A percentile compares a stretch with the other conserved stretches of the same genome.
phyloP scores from a whole-genome alignment of 345 rosid species.

The Gossypium raimondii region DNA sequence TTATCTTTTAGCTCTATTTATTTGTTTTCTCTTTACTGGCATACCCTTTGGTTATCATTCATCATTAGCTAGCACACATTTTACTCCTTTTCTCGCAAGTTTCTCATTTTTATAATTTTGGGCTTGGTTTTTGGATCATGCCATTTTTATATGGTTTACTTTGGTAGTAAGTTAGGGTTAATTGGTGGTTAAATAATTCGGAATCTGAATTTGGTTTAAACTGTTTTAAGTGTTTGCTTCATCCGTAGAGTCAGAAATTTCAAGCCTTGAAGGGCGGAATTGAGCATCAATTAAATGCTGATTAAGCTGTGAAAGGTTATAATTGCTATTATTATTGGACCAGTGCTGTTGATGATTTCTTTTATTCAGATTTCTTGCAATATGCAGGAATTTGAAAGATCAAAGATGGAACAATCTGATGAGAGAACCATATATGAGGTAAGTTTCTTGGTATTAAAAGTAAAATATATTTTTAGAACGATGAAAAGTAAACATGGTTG shows the following conservation, averaged over 20 bases:
- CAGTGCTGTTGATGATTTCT: not conserved
- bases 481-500: constrained; percentile 24
- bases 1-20: not conserved
- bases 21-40: not conserved
- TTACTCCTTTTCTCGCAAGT: not conserved
- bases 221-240: not conserved
- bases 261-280: not conserved
- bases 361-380: constrained; percentile 7
- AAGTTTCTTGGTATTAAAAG: constrained; percentile 19
- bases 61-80: not conserved
- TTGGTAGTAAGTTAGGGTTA: not conserved
- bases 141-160: not conserved
- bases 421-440: constrained; percentile 90
- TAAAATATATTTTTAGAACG: not conserved
- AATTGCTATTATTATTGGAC: not conserved
- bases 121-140: not conserved
- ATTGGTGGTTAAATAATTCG: not conserved
- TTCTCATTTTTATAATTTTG: not conserved
- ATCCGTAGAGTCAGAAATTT: not conserved
- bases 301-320: not conserved
- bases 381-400: constrained; percentile 56
- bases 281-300: not conserved
- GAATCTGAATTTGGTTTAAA: not conserved
- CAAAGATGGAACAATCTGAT: constrained; percentile 58
- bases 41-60: not conserved